Evolutionary conservation across 1,139 yeast genomes (phyloP).

Genomic region (Debaryomyces udenii): DNA sequence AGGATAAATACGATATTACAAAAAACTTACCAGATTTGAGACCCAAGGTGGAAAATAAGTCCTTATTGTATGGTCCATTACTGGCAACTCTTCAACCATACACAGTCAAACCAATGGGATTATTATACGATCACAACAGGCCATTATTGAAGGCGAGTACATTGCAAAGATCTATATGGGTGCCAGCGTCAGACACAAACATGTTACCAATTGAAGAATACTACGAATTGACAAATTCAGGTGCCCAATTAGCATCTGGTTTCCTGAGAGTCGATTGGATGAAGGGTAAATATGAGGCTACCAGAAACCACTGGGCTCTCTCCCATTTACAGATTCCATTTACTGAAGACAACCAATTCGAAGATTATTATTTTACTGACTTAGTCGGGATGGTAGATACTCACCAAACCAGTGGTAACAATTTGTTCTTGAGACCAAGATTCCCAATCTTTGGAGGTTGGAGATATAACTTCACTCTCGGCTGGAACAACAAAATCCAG

Average conservation of each 20-base stretch:
- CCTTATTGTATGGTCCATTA: conserved; percentile 63
- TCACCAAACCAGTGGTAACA: conserved; percentile 52
- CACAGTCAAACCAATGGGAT: conserved; percentile 49
- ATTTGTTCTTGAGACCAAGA: conserved; percentile 75
- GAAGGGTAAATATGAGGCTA: conserved; percentile 49
- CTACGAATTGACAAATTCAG: conserved; percentile 77
- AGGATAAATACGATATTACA: conserved; percentile 20
- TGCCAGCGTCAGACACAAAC: conserved; percentile 45
- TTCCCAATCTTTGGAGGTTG: conserved; percentile 95
- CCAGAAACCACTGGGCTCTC: conserved; percentile 49
- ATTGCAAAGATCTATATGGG: conserved; percentile 78
- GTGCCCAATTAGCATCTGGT: conserved; percentile 67
- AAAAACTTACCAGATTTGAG: conserved; percentile 29
- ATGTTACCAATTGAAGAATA: conserved; percentile 71
- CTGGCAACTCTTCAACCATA: conserved; percentile 45
- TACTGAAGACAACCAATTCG: conserved; percentile 48
- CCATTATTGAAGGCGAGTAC: conserved; percentile 66
- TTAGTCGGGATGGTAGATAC: conserved; percentile 95
- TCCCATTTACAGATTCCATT: conserved; percentile 60
- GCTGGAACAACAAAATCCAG: conserved; percentile 73
- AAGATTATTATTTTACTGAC: conserved; percentile 77
- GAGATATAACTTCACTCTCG: conserved; percentile 93
- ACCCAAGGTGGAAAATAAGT: conserved; percentile 39
- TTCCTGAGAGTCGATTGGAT: conserved; percentile 81
- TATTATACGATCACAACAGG: conserved; percentile 65